A percentile compares a stretch with the other conserved stretches of the same genome.
Evolutionary conservation across 2,329 filamentous ascomycete genomes (phyloP).

Genomic region (Simplicillium aogashimaense): DNA sequence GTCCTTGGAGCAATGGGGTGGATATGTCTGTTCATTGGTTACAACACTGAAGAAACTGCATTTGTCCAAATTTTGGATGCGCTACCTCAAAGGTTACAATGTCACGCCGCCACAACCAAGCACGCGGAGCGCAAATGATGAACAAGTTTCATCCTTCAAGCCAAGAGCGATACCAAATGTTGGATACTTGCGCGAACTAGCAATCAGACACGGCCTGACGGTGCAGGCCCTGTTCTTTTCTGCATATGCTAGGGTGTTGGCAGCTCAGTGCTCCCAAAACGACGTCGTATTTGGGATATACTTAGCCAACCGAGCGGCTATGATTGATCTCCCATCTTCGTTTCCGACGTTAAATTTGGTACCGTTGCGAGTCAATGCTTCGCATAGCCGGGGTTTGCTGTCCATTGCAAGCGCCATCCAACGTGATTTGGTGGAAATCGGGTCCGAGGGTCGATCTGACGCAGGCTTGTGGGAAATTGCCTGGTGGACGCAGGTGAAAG

Average conservation of each 20-base stretch:
- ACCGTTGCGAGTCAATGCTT: conserved; percentile 49
- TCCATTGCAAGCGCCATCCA: conserved; percentile 54
- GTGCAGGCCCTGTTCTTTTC: conserved; percentile 57
- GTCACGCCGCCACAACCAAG: conserved; percentile 11
- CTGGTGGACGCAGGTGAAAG: conserved; percentile 60
- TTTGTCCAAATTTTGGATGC: conserved; percentile 26
- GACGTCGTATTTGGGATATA: conserved; percentile 67
- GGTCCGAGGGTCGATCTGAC: conserved; percentile 34
- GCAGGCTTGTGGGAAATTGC: conserved; percentile 62
- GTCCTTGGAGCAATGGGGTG: no score
- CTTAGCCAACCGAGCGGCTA: conserved; percentile 61
- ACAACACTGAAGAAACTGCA: no score
- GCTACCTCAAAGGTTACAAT: conserved; percentile 20
- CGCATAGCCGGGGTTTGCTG: conserved; percentile 23
- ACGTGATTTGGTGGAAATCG: conserved; percentile 54
- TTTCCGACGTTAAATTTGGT: conserved; percentile 74
- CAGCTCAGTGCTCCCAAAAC: conserved; percentile 23
- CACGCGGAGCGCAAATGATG: conserved; percentile 12
- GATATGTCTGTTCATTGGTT: no score
- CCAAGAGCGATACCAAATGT: no score
- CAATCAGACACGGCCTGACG: background rate
- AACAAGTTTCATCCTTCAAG: no score
- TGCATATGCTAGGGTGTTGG: conserved; percentile 37
- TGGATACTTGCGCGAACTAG: background rate
- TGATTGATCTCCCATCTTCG: conserved; percentile 33